A percentile compares a stretch with the other conserved stretches of the same genome.
Evolutionary conservation across 306 rosid genomes (phyloP).

Genomic region (Cucurbita pepo): DNA sequence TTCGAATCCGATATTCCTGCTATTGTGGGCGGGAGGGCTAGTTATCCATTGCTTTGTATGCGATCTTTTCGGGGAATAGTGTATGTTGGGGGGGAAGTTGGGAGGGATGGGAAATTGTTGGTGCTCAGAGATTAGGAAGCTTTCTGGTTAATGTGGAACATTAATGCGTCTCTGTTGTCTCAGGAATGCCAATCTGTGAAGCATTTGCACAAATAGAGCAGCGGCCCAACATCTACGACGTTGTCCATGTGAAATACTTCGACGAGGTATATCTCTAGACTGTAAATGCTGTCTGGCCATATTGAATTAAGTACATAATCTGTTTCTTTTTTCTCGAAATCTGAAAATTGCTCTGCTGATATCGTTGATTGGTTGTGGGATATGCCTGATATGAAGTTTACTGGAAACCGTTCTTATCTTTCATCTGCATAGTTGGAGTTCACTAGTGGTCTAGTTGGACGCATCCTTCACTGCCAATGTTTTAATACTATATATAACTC

Average conservation of each 20-base stretch:
- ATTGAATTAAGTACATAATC: not conserved
- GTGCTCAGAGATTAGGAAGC: not conserved
- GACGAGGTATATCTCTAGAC: conserved; percentile 56
- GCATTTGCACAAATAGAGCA: conserved; percentile 93
- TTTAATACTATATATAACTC: not conserved
- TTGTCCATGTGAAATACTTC: conserved; percentile 84
- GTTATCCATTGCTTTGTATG: not conserved
- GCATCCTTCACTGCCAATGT: not conserved
- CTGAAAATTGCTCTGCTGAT: not conserved
- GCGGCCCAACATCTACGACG: conserved; percentile 82
- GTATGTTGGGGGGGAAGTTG: not conserved
- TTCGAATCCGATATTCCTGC: not conserved
- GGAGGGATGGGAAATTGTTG: too few relatives aligned
- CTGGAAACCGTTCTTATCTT: not conserved
- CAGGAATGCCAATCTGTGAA: conserved; percentile 94
- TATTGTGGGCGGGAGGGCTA: not conserved
- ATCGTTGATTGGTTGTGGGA: not conserved
- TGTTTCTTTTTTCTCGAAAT: not conserved
- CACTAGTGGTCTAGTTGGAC: not conserved
- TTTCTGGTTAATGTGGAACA: not conserved
- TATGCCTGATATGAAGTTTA: not conserved
- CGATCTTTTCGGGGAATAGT: not conserved
- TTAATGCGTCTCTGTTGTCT: not conserved
- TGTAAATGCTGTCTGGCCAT: not conserved
- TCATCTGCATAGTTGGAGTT: not conserved